phyloP scores from a whole-genome alignment of 371 early-diverging fungal genomes.

The Chytridium lagenaria region DNA sequence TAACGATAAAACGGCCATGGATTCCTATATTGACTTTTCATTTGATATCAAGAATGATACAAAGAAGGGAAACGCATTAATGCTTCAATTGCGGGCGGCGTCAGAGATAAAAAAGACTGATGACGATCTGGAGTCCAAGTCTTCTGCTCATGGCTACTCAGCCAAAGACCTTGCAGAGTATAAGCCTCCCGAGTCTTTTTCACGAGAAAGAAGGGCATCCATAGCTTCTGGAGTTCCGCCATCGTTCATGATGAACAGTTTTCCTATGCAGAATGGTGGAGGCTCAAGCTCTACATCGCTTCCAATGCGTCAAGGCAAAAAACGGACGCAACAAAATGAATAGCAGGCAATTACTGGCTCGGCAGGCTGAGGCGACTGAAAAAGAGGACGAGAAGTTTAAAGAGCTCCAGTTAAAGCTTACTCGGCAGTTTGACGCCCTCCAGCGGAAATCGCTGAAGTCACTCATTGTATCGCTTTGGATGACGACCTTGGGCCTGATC shows the following conservation, averaged over 20 bases:
- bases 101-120: not conserved
- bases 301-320: no score
- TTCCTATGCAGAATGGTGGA: no score
- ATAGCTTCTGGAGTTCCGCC: no score
- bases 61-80: not conserved
- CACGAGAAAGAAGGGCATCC: no score
- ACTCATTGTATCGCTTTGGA: not conserved
- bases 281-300: no score
- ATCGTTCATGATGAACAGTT: no score
- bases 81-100: not conserved
- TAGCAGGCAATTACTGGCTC: no score
- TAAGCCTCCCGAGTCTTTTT: no score
- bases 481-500: not conserved
- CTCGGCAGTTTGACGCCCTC: not conserved
- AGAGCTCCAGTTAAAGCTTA: not conserved
- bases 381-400: not conserved
- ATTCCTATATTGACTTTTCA: not conserved
- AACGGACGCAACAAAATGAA: no score
- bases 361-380: not conserved
- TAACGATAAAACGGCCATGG: not conserved
- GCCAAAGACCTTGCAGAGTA: not conserved
- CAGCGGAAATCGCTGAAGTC: not conserved
- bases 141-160: not conserved
- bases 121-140: not conserved
- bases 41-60: not conserved